Base-by-base conservation (phyloP, 306 rosid genomes). In the Urtica urens region DNA sequence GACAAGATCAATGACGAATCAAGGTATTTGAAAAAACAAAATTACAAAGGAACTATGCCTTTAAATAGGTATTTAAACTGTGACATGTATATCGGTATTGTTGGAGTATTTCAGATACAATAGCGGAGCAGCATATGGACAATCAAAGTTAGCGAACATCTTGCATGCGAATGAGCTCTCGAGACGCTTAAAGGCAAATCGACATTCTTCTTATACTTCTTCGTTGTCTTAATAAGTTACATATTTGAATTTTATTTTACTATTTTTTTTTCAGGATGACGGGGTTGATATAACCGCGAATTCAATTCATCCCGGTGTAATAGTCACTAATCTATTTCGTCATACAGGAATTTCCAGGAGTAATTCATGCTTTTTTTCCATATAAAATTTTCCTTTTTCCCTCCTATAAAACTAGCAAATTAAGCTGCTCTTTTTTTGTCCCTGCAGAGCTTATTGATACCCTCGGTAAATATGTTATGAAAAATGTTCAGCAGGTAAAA, bases 131-230 rank as follows among this genome's bases (percentile, higher is more conserved):
- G 99, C 99, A 38, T 90, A 90, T 60, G 96, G 96, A 58, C 96
- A 85, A 41, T 82, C 99, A 39, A 90, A 90, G 79, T 82, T 90
- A 45, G 85, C 94, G 34, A 90, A 90, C 57, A 42, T 85, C 51
- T 74, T 90, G 70, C 95, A 85, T 57, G 83, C 93, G 41, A 90
- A 82, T 28, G 92, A 90, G 70, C 94, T 90, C 47, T 12, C 95
- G 24, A 73, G 69, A 70, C 64, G 29, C 22, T 23, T 79, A 16
- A 90, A 82, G 82, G 96, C 5, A 35, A 0, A 7, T 35, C 11
- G 11, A 35, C n/a, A n/a, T n/a, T n/a, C n/a, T n/a, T n/a, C n/a
- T n/a, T n/a, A n/a, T n/a, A n/a, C n/a, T n/a, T n/a, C n/a, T n/a
- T n/a, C n/a, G n/a, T n/a, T n/a, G n/a, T n/a, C n/a, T n/a, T n/a